Conservation (phyloP, 495 filamentous ascomycete genomes). For the Neurospora sp. region DNA sequence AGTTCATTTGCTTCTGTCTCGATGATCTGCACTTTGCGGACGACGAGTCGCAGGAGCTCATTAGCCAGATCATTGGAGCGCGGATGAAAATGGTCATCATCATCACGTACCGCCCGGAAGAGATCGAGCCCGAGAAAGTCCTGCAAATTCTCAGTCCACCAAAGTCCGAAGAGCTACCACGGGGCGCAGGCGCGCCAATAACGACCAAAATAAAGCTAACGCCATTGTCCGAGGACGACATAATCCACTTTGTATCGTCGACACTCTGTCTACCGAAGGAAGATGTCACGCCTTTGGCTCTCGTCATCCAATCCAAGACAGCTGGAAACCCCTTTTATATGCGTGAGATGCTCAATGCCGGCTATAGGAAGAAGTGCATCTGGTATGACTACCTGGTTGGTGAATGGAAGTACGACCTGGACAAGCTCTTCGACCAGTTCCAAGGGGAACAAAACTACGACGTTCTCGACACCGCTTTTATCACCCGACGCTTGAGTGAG, state of each 20-base stretch:
- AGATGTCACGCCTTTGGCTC: constrained; percentile 52
- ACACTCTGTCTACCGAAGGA: constrained; percentile 56
- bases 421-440: constrained; percentile 74
- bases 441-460: constrained; percentile 64
- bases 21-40: constrained; percentile 87
- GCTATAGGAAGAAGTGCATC: constrained; percentile 74
- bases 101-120: constrained; percentile 51
- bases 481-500: constrained; percentile 65
- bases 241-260: constrained; percentile 63
- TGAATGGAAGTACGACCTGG: constrained; percentile 74
- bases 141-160: constrained; percentile 36
- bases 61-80: constrained; percentile 59
- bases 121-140: constrained; percentile 37
- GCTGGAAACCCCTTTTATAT: constrained; percentile 81
- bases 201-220: constrained; percentile 56
- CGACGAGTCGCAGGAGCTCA: constrained; percentile 70
- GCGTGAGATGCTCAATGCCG: constrained; percentile 80
- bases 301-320: constrained; percentile 74
- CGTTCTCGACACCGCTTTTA: constrained; percentile 70
- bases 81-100: constrained; percentile 72
- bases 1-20: constrained; percentile 72
- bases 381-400: constrained; percentile 79
- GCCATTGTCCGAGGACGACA: constrained; percentile 63
- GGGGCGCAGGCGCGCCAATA: constrained; percentile 26
- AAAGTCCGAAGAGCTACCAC: constrained; percentile 38